Base-by-base conservation (phyloP, 2,329 filamentous ascomycete genomes). In the Cylindrodendrum hubeiense region DNA sequence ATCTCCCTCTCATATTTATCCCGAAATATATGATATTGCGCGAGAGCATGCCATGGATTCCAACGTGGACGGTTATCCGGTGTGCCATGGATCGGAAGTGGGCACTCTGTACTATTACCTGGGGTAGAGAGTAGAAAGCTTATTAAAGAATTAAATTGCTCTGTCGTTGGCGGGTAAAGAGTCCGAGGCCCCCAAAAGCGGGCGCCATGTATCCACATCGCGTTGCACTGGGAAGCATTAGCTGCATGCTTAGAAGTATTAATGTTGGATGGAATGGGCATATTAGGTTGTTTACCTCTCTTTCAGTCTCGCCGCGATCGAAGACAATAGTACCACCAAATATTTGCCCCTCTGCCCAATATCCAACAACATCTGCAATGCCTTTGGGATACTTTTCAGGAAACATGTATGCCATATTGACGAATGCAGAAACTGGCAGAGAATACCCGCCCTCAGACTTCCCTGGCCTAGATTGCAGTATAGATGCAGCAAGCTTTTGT, bases 1-100 rank as follows among this genome's bases (percentile, higher is more conserved):
- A 93, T 93, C 71, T 90, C 88, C 0, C 91, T 91, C 9, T 86
- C 87, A 71, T 92, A 89, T 66, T 87, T 79, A 30, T 85, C 81
- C 3, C 86, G 84, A 79, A 93, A 93, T 68, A 93, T 91, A 71
- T 93, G 47, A n/a, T 21, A 60, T 12, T n/a, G 8, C 9, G 30
- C 34, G n/a, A 60, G 22, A 22, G 56, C 46, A 33, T 60, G 24
- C 10, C 34, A 17, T 3, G 56, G 33, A 33, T 30, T 10, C 46
- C 34, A 52, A 6, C 56, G 21, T 30, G 46, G 47, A 10, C 47
- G 46, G 21, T 60, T 52, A 1, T 24, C 22, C 15, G 10, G 33
- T 15, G 47, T 57, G 17, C 34, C 44, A n/a, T 60, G 21, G 3
- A 60, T 60, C 3, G 47, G 56, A n/a, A 52, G 46, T 2, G 47